phyloP scores from a whole-genome alignment of 441 rosid genomes.

The Sinapis alba region DNA sequence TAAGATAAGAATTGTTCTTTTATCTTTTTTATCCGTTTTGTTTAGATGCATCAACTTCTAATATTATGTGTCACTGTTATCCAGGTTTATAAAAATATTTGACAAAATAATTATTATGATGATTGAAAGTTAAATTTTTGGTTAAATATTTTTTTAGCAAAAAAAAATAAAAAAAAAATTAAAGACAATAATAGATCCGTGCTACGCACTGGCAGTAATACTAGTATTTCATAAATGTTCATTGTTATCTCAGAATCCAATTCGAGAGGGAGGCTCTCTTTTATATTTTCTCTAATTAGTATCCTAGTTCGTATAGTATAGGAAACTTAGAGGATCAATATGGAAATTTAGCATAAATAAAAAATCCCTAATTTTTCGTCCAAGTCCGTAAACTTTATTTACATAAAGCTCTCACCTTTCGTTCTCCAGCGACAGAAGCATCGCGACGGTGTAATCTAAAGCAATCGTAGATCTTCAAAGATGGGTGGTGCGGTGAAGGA shows the following conservation, averaged over 20 bases:
- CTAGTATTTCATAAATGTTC: not conserved
- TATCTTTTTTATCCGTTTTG: too few species aligned
- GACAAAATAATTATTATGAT: too few species aligned
- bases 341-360: not conserved
- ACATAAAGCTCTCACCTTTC: slow-evolving; percentile 3
- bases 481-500: slow-evolving; percentile 92
- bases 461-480: slow-evolving; percentile 6
- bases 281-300: not conserved
- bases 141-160: too few species aligned
- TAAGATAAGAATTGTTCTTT: too few species aligned
- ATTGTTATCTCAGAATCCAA: not conserved
- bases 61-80: too few species aligned
- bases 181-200: too few species aligned
- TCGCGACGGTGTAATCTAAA: not conserved
- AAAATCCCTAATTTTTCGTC: slow-evolving; percentile 14
- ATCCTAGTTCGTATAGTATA: not conserved
- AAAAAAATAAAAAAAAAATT: too few species aligned
- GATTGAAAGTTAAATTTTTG: too few species aligned
- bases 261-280: not conserved
- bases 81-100: too few species aligned
- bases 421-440: not conserved
- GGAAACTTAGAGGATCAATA: not conserved
- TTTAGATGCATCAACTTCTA: too few species aligned
- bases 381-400: not conserved
- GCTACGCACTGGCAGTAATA: too few species aligned